Percentiles rank a stretch among this genome's conserved stretches.
phyloP scores from a whole-genome alignment of 176 grass and related monocot species.

The Eragrostis nindensis region DNA sequence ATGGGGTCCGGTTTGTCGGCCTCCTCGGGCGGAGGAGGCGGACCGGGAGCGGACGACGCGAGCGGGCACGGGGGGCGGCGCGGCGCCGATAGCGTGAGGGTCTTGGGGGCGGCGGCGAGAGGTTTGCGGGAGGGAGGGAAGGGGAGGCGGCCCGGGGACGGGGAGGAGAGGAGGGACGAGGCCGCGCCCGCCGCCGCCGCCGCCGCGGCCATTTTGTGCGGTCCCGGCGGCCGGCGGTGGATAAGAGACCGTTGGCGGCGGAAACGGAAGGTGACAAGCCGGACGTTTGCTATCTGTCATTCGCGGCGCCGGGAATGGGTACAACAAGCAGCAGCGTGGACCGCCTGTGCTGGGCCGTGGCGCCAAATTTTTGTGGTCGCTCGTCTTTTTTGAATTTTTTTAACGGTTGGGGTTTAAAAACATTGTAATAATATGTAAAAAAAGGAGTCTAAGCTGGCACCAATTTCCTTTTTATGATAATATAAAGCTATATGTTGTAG shows the following conservation, averaged over 20 bases:
- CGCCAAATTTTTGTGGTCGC: neutral
- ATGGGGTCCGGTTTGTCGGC: conserved; percentile 42
- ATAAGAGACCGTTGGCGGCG: conserved; percentile 24
- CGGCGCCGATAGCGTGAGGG: neutral
- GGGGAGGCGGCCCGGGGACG: conserved; percentile 35
- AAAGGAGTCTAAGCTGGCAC: too few species aligned
- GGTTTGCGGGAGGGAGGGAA: conserved; percentile 33
- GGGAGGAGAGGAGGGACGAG: conserved; percentile 42
- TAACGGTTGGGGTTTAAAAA: too few species aligned
- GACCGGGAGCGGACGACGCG: conserved; percentile 21
- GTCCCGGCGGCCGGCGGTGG: conserved; percentile 7
- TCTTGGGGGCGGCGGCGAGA: neutral
- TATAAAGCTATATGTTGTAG: too few species aligned
- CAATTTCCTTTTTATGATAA: too few species aligned
- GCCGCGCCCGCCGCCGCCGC: conserved; percentile 26
- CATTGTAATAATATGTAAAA: too few species aligned
- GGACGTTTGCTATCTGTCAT: conserved; percentile 25
- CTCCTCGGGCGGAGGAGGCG: conserved; percentile 39
- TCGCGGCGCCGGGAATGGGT: neutral
- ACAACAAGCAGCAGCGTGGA: neutral
- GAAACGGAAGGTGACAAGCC: conserved; percentile 43
- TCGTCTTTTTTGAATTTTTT: neutral
- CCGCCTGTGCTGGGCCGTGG: neutral
- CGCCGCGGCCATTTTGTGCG: conserved; percentile 34
- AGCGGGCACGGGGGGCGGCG: neutral